Percentiles rank a stretch among this genome's conserved stretches.
These are phyloP conservation scores for Rhizoclosmatium sp. DNA, from an alignment of 192 early-diverging fungal species.

Conservation along the genomic window DNA sequence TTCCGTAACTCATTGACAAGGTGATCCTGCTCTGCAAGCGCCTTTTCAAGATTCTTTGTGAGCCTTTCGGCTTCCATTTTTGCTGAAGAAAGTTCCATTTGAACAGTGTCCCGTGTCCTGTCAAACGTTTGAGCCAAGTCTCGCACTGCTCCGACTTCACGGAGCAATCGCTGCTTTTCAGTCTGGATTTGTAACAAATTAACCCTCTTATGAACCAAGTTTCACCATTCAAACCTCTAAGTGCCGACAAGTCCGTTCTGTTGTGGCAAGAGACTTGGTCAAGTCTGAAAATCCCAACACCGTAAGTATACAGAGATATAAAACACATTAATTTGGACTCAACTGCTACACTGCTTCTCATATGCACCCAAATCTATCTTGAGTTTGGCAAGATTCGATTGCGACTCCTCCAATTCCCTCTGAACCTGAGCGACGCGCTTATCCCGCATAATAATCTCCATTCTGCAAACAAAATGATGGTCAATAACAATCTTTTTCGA, in stretches of 20 bases:
- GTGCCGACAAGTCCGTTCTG: conserved; percentile 46
- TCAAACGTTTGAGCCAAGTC: conserved; percentile 50
- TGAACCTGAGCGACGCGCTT: conserved; percentile 56
- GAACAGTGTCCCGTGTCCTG: conserved; percentile 36
- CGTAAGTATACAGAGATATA: no score
- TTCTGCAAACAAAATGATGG: conserved; percentile 38
- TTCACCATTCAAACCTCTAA: conserved; percentile 42
- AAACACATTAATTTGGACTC: not conserved
- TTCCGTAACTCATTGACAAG: conserved; percentile 34
- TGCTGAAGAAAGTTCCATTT: conserved; percentile 31
- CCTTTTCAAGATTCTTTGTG: conserved; percentile 31
- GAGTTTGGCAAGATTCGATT: conserved; percentile 38
- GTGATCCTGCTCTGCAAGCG: conserved; percentile 27
- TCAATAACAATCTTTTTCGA: not conserved
- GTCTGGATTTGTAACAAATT: conserved; percentile 22
- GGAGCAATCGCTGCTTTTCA: conserved; percentile 50
- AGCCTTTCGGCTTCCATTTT: conserved; percentile 45
- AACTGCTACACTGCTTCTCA: conserved; percentile 57
- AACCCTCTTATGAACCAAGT: not conserved
- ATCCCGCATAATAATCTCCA: conserved; percentile 62
- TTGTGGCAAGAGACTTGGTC: conserved; percentile 50
- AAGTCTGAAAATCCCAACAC: conserved; percentile 34
- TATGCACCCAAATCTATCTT: conserved; percentile 55
- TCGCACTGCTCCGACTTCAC: conserved; percentile 50
- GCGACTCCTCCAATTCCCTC: conserved; percentile 44